Conservation (phyloP, 2,329 filamentous ascomycete genomes). For the Arthrobotrys entomopaga region DNA sequence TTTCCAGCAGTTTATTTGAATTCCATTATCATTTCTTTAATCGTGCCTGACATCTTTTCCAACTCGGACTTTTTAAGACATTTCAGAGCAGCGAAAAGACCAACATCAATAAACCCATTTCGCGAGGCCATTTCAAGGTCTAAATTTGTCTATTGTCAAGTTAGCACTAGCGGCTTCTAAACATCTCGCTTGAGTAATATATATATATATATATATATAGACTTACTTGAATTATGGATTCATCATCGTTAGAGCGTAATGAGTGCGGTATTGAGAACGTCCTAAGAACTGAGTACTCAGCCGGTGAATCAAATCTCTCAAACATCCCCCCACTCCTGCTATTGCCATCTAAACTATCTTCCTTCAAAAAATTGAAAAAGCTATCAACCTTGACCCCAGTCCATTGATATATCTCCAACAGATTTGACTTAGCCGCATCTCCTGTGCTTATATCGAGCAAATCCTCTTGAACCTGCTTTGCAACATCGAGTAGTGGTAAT, state of each 20-base stretch:
- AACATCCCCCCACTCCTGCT: slow-evolving; percentile 31
- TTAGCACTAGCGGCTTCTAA: slow-evolving; percentile 12
- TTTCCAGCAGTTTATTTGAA: slow-evolving; percentile 51
- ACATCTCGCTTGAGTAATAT: neutral
- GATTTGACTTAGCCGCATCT: slow-evolving; percentile 69
- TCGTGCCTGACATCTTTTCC: slow-evolving; percentile 57
- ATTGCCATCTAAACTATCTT: slow-evolving; percentile 37
- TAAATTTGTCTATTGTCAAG: slow-evolving; percentile 36
- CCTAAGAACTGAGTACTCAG: slow-evolving; percentile 11
- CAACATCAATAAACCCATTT: slow-evolving; percentile 61
- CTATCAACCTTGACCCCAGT: slow-evolving; percentile 75
- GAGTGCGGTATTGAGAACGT: slow-evolving; percentile 32
- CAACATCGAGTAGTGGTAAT: slow-evolving; percentile 65
- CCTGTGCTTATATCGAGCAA: slow-evolving; percentile 70
- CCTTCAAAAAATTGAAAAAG: slow-evolving; percentile 77
- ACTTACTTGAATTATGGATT: slow-evolving; percentile 41
- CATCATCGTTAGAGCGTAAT: slow-evolving; percentile 18
- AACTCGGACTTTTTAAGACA: slow-evolving; percentile 61
- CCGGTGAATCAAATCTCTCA: slow-evolving; percentile 32
- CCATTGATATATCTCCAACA: slow-evolving; percentile 80
- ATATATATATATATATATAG: neutral
- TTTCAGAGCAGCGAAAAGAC: slow-evolving; percentile 66
- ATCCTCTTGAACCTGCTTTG: slow-evolving; percentile 74
- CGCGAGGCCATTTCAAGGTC: slow-evolving; percentile 47
- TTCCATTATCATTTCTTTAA: slow-evolving; percentile 61